A percentile compares a stretch with the other conserved stretches of the same genome.
Conservation (phyloP, 352 stramenopile genomes). For the Phytophthora idaei region DNA sequence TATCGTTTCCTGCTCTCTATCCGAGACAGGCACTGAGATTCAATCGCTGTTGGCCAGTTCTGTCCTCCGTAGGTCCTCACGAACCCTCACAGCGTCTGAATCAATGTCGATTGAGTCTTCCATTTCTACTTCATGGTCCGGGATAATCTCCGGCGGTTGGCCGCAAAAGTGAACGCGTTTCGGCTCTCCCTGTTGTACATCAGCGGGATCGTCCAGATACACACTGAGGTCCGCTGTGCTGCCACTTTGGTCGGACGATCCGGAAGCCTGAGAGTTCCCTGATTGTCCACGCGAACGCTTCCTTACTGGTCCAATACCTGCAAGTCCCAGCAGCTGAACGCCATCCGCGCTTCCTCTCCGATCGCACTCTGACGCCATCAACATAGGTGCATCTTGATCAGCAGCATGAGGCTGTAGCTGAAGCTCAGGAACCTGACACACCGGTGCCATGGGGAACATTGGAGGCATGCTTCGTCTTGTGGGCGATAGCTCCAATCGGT, state of each 20-base stretch:
- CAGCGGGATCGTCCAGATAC: constrained; percentile 35
- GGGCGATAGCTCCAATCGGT: constrained; percentile 75
- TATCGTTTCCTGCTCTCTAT: constrained; percentile 12
- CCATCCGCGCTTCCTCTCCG: constrained; percentile 41
- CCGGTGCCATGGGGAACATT: constrained; percentile 45
- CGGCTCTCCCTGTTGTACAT: constrained; percentile 42
- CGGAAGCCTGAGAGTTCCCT: constrained; percentile 54
- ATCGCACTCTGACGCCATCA: constrained; percentile 28
- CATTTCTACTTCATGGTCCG: constrained; percentile 24
- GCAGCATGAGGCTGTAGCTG: constrained; percentile 21
- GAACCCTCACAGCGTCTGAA: constrained; percentile 20
- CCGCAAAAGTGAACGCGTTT: constrained; percentile 62
- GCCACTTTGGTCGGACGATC: constrained; percentile 51
- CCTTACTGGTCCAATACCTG: constrained; percentile 31
- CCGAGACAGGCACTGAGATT: constrained; percentile 14
- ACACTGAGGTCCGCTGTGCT: constrained; percentile 54
- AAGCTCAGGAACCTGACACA: constrained; percentile 26
- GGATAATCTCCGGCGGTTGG: constrained; percentile 52
- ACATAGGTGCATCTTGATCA: constrained; percentile 37
- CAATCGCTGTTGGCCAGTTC: constrained; percentile 39
- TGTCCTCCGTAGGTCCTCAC: constrained; percentile 34
- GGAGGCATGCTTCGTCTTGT: constrained; percentile 53
- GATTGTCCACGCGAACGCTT: constrained; percentile 63
- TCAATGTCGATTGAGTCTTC: constrained; percentile 27
- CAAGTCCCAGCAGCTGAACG: constrained; percentile 37